Conservation (phyloP, 768 basidiomycete genomes). For the Russula sp. region DNA sequence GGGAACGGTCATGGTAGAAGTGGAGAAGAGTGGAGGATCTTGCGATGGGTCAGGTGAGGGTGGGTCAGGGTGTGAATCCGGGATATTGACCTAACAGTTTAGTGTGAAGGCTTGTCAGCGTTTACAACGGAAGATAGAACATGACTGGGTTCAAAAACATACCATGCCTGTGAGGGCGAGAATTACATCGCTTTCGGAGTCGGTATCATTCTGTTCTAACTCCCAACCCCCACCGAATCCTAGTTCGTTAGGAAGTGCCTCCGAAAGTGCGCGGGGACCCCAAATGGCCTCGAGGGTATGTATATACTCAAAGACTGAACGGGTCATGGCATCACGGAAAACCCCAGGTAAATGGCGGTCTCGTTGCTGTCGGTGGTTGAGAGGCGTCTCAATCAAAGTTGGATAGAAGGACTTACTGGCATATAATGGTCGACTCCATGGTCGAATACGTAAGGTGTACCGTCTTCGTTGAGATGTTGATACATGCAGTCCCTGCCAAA, state of each 20-base stretch:
- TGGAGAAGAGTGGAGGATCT: neutral
- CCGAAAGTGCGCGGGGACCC: neutral
- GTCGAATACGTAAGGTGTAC: conserved; percentile 50
- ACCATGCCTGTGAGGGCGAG: conserved; percentile 9
- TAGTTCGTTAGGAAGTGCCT: neutral
- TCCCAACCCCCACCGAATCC: neutral
- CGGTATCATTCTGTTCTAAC: neutral
- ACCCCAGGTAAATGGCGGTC: neutral
- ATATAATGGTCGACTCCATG: conserved; percentile 51
- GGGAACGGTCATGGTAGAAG: neutral
- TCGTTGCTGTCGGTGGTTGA: conserved; percentile 14
- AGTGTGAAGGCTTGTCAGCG: conserved; percentile 13
- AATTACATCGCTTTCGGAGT: neutral
- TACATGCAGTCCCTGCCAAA: conserved; percentile 83
- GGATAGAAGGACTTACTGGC: conserved; percentile 35
- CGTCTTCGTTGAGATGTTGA: conserved; percentile 61
- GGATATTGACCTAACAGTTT: neutral
- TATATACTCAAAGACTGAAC: conserved; percentile 6
- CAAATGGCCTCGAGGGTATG: neutral
- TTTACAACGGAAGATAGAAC: conserved; percentile 11
- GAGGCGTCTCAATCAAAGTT: too few species aligned
- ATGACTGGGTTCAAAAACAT: neutral
- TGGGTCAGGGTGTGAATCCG: neutral
- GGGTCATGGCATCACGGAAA: conserved; percentile 2
- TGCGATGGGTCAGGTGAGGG: neutral